Evolutionary conservation across 1,139 yeast genomes (phyloP), one percentile per base, ranked within the genome.

Genomic region (Candida pseudocylindracea): DNA sequence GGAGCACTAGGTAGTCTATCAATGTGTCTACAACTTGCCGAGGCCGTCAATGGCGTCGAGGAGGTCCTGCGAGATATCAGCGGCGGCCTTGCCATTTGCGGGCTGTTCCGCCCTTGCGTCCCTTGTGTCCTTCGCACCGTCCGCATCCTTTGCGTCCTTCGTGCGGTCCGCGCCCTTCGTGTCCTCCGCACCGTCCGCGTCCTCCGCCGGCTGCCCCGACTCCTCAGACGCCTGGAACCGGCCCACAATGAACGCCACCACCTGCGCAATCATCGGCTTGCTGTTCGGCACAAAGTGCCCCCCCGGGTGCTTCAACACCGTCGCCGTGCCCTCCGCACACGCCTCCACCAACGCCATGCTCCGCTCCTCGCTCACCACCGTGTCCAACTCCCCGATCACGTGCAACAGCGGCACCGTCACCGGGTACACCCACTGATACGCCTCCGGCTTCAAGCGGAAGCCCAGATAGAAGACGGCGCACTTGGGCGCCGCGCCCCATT

Each of bases 221-320:
- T 15, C 6, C 20, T 15, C 20, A n/a, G n/a, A n/a, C 20, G 4
- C 20, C 20, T 15, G 4, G 6, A 15, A 15, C 6, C 6, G 20
- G 26, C 26, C 9, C 26, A 9, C 9, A 9, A 74, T 54, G 79
- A 81, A 73, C 31, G 57, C 57, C 2, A 60, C 46, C 2, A 75
- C 72, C 37, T 71, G 67, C 30, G 62, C 64, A 2, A 75, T 63
- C 45, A 67, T 57, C 7, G 64, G 53, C 45, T 69, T 72, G 2
- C 76, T 63, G 41, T 74, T 74, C 6, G 93, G 93, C 11, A 79
- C 85, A 46, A 72, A 79, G 47, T 80, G 93, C 1, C 92, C 91
- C 28, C 93, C 93, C 2, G 85, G 78, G 46, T 80, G 93, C 38
- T 59, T 65, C 39, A 79, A 46, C 30, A 72, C 38, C 3, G 61